Evolutionary conservation across 352 stramenopile species (phyloP).

Genomic region (Globisporangium paddicum): DNA sequence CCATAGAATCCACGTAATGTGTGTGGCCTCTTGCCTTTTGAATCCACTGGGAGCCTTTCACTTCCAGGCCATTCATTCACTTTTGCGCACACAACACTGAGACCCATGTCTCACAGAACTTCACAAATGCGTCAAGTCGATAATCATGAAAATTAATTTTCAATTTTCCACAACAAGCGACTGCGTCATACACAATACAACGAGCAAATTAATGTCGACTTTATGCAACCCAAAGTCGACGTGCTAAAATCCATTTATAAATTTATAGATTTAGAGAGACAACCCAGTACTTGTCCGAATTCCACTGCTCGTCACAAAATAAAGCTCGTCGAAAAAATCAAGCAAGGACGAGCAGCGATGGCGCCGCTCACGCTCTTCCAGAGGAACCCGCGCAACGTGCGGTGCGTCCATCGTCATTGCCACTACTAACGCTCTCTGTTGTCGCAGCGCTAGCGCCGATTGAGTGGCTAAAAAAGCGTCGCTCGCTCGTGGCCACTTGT

Average conservation of each 20-base stretch:
- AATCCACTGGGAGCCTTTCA: neutral
- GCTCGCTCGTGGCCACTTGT: neutral
- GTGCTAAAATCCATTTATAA: too few species aligned
- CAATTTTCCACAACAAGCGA: too few species aligned
- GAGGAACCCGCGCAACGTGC: slow-evolving; percentile 36
- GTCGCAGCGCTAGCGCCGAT: neutral
- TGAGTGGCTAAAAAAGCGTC: neutral
- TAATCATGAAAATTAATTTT: too few species aligned
- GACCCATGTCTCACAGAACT: neutral
- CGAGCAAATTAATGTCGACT: too few species aligned
- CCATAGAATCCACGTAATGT: neutral
- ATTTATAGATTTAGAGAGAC: neutral
- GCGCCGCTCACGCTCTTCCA: slow-evolving; percentile 25
- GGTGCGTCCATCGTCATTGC: slow-evolving; percentile 18
- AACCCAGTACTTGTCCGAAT: neutral
- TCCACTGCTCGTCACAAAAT: neutral
- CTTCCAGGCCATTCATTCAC: neutral
- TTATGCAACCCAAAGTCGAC: too few species aligned
- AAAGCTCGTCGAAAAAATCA: too few species aligned
- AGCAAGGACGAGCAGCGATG: slow-evolving; percentile 1
- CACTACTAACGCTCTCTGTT: neutral
- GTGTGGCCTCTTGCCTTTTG: neutral
- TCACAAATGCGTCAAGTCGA: too few species aligned
- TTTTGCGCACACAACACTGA: neutral
- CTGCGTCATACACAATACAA: too few species aligned